Evolutionary conservation across 2,329 filamentous ascomycete genomes (phyloP), one percentile per base, ranked within the genome.

Genomic region (Neocucurbitaria cava): DNA sequence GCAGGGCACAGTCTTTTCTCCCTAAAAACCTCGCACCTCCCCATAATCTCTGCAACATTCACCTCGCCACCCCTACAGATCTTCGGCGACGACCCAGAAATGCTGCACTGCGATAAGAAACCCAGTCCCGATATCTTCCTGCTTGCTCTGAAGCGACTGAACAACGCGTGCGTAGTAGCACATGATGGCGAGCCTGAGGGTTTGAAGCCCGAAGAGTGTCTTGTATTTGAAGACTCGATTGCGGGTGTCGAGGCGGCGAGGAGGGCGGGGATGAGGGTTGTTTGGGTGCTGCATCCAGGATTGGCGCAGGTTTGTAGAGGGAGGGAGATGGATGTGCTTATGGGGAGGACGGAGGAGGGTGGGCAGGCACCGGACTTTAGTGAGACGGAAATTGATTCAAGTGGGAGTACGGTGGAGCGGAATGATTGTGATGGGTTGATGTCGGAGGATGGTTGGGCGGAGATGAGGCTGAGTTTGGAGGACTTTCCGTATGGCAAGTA

Each of bases 221-320:
- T 75, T 28, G 71, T 75, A 7, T 75, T 75, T 18, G 72, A 74
- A 52, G 71, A 76, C 62, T 72, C 67, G 7, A 52, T 73, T 24
- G 61, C 58, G 42, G 67, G 72, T 8, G 65, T 73, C 20, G 71
- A 73, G 52, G 66, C 73, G 41, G 67, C 55, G 46, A 72, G 70
- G 53, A 49, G 68, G 20, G 72, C 72, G 46, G 69, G 69, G 15
- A 76, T 74, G 71, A 68, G 72, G 47, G 72, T 74, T 44, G 43
- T 73, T 46, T 73, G 71, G 69, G 70, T 76, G 5, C 71, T 70
- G 38, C 65, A 73, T 68, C 59, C 58, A 17, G 69, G 68, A 51
- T 44, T 75, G 45, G 52, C 52, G 35, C 52, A 49, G 21, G 57
- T 54, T 1, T 58, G 46, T 49, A 35, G 41, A 28, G 51, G 50